Conservation (phyloP, 441 rosid species). For the Aquilaria agallochum region DNA sequence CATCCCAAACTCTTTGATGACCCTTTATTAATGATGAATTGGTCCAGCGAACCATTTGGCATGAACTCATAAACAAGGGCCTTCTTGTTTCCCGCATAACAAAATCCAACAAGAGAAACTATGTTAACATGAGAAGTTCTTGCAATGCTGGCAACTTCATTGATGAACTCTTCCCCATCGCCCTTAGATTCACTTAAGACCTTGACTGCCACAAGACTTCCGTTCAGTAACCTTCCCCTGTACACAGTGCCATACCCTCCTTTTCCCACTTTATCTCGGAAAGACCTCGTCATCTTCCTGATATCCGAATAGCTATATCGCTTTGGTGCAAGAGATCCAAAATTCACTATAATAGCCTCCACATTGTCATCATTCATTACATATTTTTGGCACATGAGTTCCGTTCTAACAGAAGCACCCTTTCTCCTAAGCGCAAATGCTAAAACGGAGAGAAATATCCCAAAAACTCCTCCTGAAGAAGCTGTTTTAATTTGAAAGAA, state of each 20-base stretch:
- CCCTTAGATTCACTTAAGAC: slow-evolving; percentile 20
- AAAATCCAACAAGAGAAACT: slow-evolving; percentile 28
- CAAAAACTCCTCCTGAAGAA: no score
- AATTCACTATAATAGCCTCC: no score
- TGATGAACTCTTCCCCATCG: slow-evolving; percentile 33
- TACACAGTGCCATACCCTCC: slow-evolving; percentile 40
- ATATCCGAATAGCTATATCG: slow-evolving; percentile 1
- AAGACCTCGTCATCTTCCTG: slow-evolving; percentile 34
- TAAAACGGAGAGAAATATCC: no score
- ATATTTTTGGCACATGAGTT: no score
- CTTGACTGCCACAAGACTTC: slow-evolving; percentile 28
- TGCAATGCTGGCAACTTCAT: slow-evolving; percentile 42
- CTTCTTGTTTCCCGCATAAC: slow-evolving; percentile 17
- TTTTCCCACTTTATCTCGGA: slow-evolving; percentile 23
- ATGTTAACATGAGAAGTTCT: slow-evolving; percentile 38
- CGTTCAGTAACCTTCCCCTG: slow-evolving; percentile 27
- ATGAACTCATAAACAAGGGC: slow-evolving; percentile 27
- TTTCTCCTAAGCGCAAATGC: no score
- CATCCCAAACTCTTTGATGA: slow-evolving; percentile 4
- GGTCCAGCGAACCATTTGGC: slow-evolving; percentile 33
- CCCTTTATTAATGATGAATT: slow-evolving; percentile 8
- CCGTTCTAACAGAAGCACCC: no score
- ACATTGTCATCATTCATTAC: no score
- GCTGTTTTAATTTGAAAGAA: no score
- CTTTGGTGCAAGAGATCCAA: no score